Evolutionary conservation across 768 basidiomycete species (phyloP).

Genomic region (Leccinellum albellum): DNA sequence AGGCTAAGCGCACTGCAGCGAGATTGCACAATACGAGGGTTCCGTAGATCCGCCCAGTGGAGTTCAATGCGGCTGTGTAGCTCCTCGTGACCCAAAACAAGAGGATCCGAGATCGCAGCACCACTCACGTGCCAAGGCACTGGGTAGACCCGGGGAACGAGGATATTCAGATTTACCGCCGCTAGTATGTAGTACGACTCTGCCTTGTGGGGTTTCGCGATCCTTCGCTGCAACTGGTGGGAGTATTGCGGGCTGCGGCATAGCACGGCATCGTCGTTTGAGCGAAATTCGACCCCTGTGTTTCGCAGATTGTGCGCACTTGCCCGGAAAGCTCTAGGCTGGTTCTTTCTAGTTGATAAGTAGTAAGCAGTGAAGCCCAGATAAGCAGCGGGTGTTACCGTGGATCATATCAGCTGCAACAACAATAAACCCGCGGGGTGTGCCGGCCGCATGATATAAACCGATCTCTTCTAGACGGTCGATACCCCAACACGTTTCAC

Average conservation of each 20-base stretch:
- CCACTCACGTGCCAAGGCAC: background rate
- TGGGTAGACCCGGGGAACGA: background rate
- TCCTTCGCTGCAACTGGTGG: too few relatives aligned
- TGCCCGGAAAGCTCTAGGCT: background rate
- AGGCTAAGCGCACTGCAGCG: background rate
- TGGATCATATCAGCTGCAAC: background rate
- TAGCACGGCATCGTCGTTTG: background rate
- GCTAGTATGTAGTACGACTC: too few relatives aligned
- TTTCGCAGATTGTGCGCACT: slow-evolving; percentile 2
- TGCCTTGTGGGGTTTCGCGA: too few relatives aligned
- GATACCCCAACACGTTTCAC: background rate
- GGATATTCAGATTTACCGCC: background rate
- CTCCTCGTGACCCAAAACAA: background rate
- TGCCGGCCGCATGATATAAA: background rate
- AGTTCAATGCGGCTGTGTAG: too few relatives aligned
- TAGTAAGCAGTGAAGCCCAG: background rate
- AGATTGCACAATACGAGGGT: background rate
- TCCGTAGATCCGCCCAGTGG: background rate
- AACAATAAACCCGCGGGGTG: background rate
- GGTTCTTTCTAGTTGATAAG: too few relatives aligned
- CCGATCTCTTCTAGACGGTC: background rate
- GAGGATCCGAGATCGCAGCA: background rate
- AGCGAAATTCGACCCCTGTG: too few relatives aligned
- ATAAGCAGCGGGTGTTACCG: background rate
- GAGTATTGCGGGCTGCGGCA: background rate